phyloP scores from a whole-genome alignment of 345 rosid species.

The Eucalyptus lansdowneana region DNA sequence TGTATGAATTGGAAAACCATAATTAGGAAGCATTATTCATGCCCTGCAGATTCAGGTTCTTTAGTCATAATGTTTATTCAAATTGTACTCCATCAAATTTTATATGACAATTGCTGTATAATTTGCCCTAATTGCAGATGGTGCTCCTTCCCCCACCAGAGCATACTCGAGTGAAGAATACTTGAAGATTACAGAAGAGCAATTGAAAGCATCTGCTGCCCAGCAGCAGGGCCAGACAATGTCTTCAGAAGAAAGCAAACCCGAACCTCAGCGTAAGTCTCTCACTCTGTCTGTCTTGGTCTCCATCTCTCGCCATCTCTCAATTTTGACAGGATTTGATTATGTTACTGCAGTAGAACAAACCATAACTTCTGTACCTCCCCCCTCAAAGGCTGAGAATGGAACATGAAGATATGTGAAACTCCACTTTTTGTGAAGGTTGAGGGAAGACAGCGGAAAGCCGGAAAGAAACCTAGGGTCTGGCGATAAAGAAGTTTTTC shows the following conservation, averaged over 20 bases:
- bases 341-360: constrained; percentile 25
- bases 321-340: neutral
- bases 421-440: neutral
- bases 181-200: constrained; percentile 77
- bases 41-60: too few species aligned
- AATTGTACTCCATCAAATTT: neutral
- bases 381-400: constrained; percentile 33
- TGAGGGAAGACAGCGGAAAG: neutral
- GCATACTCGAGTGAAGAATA: constrained; percentile 73
- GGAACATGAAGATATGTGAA: neutral
- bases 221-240: constrained; percentile 13
- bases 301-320: neutral
- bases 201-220: constrained; percentile 47
- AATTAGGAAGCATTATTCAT: too few species aligned
- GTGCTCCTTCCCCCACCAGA: constrained; percentile 21
- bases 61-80: neutral
- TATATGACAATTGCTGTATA: neutral
- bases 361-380: constrained; percentile 21
- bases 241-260: constrained; percentile 11
- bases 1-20: neutral
- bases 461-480: neutral
- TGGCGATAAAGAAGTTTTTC: neutral
- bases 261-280: constrained; percentile 18
- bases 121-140: constrained; percentile 25
- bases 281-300: constrained; percentile 4